These are phyloP conservation scores for Cercophora sp. DNA, from an alignment of 495 filamentous ascomycete species.

Conservation along the genomic window DNA sequence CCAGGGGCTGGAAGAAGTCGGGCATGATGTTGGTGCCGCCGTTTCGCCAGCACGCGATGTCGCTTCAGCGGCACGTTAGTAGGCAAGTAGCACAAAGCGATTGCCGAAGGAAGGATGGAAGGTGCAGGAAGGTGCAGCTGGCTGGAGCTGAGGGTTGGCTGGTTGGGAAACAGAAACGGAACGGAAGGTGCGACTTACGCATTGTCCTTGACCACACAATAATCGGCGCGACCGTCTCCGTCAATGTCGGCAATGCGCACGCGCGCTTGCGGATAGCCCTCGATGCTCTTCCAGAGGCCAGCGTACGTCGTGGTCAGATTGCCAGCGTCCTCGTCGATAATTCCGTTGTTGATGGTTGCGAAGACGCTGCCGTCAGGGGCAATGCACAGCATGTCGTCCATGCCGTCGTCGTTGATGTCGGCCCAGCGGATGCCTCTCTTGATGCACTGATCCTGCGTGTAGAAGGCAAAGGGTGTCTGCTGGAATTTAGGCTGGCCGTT, in stretches of 20 bases:
- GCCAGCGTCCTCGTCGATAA: not conserved
- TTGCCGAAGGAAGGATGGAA: too few species aligned
- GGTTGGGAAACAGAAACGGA: too few species aligned
- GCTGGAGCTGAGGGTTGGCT: too few species aligned
- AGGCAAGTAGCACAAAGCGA: too few species aligned
- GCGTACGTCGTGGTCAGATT: not conserved
- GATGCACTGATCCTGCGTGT: too few species aligned
- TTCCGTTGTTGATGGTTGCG: not conserved
- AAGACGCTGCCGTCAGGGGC: too few species aligned
- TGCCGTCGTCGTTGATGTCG: not conserved
- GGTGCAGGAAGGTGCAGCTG: too few species aligned
- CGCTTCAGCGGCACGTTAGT: too few species aligned
- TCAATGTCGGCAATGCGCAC: constrained; percentile 9
- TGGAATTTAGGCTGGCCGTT: too few species aligned
- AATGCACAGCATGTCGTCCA: not conserved
- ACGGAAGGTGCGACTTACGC: too few species aligned
- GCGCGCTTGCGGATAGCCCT: constrained; percentile 4
- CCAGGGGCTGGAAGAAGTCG: constrained; percentile 24
- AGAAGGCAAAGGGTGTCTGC: too few species aligned
- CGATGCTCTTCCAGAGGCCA: not conserved
- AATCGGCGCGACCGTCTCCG: constrained; percentile 6
- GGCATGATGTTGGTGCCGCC: constrained; percentile 20
- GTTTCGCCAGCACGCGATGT: constrained; percentile 25
- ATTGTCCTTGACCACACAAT: constrained; percentile 11
- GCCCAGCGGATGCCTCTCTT: not conserved